Conservation (phyloP, 2,329 filamentous ascomycete genomes). For the Penicillium sp. region DNA sequence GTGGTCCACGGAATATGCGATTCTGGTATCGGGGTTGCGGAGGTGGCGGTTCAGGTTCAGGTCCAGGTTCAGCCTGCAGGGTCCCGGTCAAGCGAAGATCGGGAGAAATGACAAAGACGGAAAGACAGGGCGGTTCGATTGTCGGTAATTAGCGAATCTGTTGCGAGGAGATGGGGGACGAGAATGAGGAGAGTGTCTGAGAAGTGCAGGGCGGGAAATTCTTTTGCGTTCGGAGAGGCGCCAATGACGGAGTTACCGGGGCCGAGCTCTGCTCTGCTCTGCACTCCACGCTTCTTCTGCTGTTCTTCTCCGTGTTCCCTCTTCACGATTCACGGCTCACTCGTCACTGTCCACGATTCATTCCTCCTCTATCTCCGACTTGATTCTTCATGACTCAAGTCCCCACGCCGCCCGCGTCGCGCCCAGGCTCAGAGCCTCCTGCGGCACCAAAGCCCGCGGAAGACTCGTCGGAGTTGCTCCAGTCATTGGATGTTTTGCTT, state of each 20-base stretch:
- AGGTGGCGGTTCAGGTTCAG: slow-evolving; percentile 21
- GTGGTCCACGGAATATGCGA: background rate
- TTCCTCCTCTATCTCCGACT: background rate
- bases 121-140: background rate
- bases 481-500: slow-evolving; percentile 45
- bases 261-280: no score
- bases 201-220: slow-evolving; percentile 39
- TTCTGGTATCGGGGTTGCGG: slow-evolving; percentile 6
- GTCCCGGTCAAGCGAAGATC: background rate
- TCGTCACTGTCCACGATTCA: no score
- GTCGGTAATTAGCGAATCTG: background rate
- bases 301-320: no score
- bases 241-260: slow-evolving; percentile 45
- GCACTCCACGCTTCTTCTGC: background rate
- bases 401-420: slow-evolving; percentile 40
- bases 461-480: slow-evolving; percentile 32
- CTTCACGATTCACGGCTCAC: no score
- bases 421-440: slow-evolving; percentile 32
- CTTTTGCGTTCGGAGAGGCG: slow-evolving; percentile 36
- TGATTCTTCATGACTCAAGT: slow-evolving; percentile 35
- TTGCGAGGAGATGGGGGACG: background rate
- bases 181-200: slow-evolving; percentile 6
- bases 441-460: slow-evolving; percentile 22
- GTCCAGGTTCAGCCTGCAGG: background rate
- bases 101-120: background rate